Percentiles rank a stretch among this genome's conserved stretches.
Evolutionary conservation across 306 rosid genomes (phyloP).

Genomic region (Comarum palustre): DNA sequence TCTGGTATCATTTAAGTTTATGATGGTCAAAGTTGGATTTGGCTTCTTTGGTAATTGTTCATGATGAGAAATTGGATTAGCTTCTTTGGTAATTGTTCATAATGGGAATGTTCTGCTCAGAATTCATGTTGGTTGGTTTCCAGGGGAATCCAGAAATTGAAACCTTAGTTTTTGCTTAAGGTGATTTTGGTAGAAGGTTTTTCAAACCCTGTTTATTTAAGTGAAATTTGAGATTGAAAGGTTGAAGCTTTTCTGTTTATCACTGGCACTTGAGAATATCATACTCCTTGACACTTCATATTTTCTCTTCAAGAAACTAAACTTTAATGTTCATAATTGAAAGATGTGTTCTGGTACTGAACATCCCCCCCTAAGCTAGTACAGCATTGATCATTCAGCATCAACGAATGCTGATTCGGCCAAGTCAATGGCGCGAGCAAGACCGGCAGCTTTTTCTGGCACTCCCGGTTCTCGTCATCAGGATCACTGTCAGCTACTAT

Average conservation of each 20-base stretch:
- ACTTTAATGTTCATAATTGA: too few species aligned
- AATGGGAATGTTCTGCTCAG: background rate
- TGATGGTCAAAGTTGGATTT: background rate
- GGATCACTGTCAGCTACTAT: conserved; percentile 82
- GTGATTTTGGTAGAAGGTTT: background rate
- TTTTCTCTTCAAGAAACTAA: too few species aligned
- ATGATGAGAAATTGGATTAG: background rate
- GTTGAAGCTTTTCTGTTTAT: too few species aligned
- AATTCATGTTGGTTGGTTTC: background rate
- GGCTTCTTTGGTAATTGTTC: background rate
- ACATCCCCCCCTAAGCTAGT: too few species aligned
- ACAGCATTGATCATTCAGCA: too few species aligned
- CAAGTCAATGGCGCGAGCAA: conserved; percentile 80
- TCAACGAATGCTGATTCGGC: conserved; percentile 68
- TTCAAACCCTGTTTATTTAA: background rate
- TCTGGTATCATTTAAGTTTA: background rate
- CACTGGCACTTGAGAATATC: too few species aligned
- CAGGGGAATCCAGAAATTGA: background rate
- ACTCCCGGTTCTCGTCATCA: conserved; percentile 66
- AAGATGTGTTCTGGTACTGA: too few species aligned
- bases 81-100: background rate
- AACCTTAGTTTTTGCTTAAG: background rate
- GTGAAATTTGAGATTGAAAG: background rate
- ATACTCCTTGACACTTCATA: too few species aligned
- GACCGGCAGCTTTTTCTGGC: conserved; percentile 90